A percentile compares a stretch with the other conserved stretches of the same genome.
Evolutionary conservation across 495 filamentous ascomycete genomes (phyloP).

Genomic region (Ascodesmis nigricans): DNA sequence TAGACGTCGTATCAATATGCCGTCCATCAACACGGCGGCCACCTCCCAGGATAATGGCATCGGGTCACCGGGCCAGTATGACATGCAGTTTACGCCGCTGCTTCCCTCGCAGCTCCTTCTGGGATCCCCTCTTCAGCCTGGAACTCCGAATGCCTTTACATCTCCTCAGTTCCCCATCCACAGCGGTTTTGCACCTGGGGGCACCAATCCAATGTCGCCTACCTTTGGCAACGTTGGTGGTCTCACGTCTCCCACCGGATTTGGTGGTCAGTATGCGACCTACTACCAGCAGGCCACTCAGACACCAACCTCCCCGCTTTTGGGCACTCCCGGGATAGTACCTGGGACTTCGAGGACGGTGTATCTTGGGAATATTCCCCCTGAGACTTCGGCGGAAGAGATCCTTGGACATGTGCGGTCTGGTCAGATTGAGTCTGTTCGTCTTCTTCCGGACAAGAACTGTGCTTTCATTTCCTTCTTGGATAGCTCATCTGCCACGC

Average conservation of each 20-base stretch:
- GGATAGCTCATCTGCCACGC: slow-evolving; percentile 86
- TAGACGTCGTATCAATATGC: slow-evolving; percentile 61
- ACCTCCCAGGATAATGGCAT: slow-evolving; percentile 44
- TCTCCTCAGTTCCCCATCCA: slow-evolving; percentile 81
- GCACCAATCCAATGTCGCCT: slow-evolving; percentile 69
- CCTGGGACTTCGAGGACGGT: slow-evolving; percentile 89
- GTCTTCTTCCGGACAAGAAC: slow-evolving; percentile 93
- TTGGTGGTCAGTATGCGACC: slow-evolving; percentile 19
- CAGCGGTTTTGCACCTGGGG: slow-evolving; percentile 51
- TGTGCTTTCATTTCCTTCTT: slow-evolving; percentile 98
- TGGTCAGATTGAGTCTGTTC: slow-evolving; percentile 94
- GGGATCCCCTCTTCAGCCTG: slow-evolving; percentile 90
- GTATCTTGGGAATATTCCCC: slow-evolving; percentile 91
- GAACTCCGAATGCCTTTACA: slow-evolving; percentile 69
- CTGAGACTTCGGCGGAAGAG: slow-evolving; percentile 94
- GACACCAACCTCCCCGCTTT: slow-evolving; percentile 46
- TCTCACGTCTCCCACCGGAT: slow-evolving; percentile 20
- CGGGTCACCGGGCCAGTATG: slow-evolving; percentile 68
- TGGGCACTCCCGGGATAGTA: slow-evolving; percentile 51
- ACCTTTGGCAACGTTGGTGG: slow-evolving; percentile 44
- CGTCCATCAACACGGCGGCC: slow-evolving; percentile 66
- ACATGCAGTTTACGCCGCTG: slow-evolving; percentile 90
- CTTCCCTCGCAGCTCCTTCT: slow-evolving; percentile 85
- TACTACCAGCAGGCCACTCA: slow-evolving; percentile 22
- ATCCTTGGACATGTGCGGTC: slow-evolving; percentile 92